phyloP scores from a whole-genome alignment of 441 rosid species.

The Viola pubescens region DNA sequence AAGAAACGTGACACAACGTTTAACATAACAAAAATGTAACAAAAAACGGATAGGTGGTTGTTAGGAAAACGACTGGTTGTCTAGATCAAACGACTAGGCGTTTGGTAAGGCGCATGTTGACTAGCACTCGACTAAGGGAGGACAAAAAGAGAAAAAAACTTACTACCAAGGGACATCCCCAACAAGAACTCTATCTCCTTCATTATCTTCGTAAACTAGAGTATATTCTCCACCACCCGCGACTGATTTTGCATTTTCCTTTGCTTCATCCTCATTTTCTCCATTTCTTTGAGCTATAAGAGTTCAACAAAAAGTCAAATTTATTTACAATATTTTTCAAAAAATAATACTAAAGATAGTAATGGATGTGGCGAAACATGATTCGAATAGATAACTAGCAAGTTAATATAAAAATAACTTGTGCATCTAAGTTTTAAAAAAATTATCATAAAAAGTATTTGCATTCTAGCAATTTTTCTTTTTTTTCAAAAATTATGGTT shows the following conservation, averaged over 20 bases:
- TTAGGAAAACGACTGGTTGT: background rate
- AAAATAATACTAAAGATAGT: too few relatives aligned
- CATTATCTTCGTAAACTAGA: slow-evolving; percentile 36
- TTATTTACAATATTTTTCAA: background rate
- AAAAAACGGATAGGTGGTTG: background rate
- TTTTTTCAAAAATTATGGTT: too few relatives aligned
- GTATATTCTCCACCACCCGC: slow-evolving; percentile 18
- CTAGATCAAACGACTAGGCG: background rate
- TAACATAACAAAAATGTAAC: background rate
- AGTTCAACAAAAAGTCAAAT: slow-evolving; percentile 2
- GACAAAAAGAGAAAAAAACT: slow-evolving; percentile 6
- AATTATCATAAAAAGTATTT: too few relatives aligned
- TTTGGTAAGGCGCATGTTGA: background rate
- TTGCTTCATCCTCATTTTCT: slow-evolving; percentile 19
- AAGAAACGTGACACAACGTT: background rate
- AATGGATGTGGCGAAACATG: too few relatives aligned
- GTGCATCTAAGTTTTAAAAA: too few relatives aligned
- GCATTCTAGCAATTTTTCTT: too few relatives aligned
- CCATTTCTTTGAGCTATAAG: slow-evolving; percentile 9
- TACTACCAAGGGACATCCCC: slow-evolving; percentile 41
- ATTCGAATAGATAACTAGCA: too few relatives aligned
- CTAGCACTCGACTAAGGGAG: background rate
- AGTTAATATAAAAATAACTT: too few relatives aligned
- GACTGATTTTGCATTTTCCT: slow-evolving; percentile 25
- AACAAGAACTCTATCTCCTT: slow-evolving; percentile 31